These are phyloP conservation scores for Fusarium burgessii DNA, from an alignment of 2,329 filamentous ascomycete genomes.

Conservation along the genomic window DNA sequence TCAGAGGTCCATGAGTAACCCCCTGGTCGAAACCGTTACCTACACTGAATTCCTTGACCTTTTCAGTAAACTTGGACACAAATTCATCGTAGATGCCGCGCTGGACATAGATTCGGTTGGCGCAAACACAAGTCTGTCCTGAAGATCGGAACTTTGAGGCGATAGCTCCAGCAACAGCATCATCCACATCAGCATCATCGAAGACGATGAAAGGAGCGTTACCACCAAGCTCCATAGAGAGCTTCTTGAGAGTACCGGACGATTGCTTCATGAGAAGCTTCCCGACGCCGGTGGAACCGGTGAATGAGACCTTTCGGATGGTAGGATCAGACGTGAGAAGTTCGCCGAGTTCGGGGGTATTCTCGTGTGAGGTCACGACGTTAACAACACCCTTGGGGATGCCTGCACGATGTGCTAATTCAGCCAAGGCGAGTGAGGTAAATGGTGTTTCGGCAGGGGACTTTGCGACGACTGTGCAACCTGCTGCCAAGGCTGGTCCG, in stretches of 20 bases:
- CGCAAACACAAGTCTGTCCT: constrained; percentile 95
- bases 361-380: constrained; percentile 81
- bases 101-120: constrained; percentile 86
- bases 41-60: constrained; percentile 80
- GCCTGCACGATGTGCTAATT: constrained; percentile 87
- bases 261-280: constrained; percentile 91
- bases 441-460: constrained; percentile 93
- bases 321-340: constrained; percentile 77
- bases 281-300: constrained; percentile 78
- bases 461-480: constrained; percentile 94
- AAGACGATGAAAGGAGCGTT: constrained; percentile 98
- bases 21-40: constrained; percentile 78
- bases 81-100: constrained; percentile 82
- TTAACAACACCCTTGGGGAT: constrained; percentile 93
- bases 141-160: constrained; percentile 92
- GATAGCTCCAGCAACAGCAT: constrained; percentile 85
- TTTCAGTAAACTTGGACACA: constrained; percentile 73
- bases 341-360: constrained; percentile 83
- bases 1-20: constrained; percentile 83
- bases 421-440: constrained; percentile 87
- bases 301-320: constrained; percentile 93
- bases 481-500: constrained; percentile 85
- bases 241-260: constrained; percentile 82
- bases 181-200: constrained; percentile 90
- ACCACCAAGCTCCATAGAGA: constrained; percentile 91